Conservation (phyloP, 352 stramenopile species). For the Globisporangium cylindrosporum region DNA sequence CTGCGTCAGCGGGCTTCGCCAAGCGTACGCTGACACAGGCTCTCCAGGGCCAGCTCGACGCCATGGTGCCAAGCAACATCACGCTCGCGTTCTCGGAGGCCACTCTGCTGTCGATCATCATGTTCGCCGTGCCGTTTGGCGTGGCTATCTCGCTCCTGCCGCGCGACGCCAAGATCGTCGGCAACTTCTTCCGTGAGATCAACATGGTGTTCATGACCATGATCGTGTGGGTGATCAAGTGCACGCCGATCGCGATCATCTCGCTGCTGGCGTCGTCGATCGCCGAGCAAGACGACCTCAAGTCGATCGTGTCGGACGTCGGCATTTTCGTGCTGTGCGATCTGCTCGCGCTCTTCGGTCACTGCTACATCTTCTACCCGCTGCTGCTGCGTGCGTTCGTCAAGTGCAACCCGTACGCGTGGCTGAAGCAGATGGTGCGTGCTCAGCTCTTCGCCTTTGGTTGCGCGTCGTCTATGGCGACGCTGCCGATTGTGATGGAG, state of each 20-base stretch:
- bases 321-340: constrained; percentile 15
- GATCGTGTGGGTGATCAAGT: constrained; percentile 42
- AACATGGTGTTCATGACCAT: constrained; percentile 45
- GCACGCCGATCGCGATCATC: constrained; percentile 35
- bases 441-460: constrained; percentile 72
- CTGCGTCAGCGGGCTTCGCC: constrained; percentile 9
- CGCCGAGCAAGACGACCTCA: constrained; percentile 15
- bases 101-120: constrained; percentile 42
- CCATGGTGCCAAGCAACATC: constrained; percentile 42
- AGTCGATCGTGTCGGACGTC: neutral
- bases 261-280: constrained; percentile 39
- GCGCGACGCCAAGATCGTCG: constrained; percentile 12
- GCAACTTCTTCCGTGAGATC: constrained; percentile 35
- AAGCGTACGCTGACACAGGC: constrained; percentile 25
- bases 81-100: constrained; percentile 32
- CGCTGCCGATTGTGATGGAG: constrained; percentile 57
- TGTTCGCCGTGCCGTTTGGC: constrained; percentile 42
- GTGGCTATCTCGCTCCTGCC: constrained; percentile 22
- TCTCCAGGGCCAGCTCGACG: constrained; percentile 28
- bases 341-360: constrained; percentile 14
- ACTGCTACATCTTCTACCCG: constrained; percentile 26
- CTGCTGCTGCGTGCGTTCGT: constrained; percentile 20
- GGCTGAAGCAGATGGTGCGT: constrained; percentile 39
- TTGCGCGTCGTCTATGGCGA: no score
- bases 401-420: constrained; percentile 31